These are phyloP conservation scores for Auxenochlorella pyrenoidosa DNA, from an alignment of 139 green algal species.

Conservation along the genomic window DNA sequence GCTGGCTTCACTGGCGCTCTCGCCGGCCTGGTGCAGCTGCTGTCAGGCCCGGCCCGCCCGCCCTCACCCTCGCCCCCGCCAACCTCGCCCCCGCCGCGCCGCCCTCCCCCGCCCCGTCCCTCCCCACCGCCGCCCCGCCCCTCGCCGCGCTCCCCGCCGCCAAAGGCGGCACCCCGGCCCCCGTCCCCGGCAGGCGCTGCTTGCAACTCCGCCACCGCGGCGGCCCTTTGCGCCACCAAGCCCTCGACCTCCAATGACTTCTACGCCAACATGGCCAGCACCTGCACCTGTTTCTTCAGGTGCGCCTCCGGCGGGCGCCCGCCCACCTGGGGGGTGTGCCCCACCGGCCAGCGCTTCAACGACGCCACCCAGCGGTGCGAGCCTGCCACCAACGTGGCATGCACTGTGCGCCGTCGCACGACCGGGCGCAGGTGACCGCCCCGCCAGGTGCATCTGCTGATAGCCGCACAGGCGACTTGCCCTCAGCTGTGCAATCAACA, in stretches of 20 bases:
- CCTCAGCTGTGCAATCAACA: too few relatives aligned
- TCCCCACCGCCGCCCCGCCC: background rate
- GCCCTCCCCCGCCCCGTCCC: background rate
- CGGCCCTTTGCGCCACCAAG: background rate
- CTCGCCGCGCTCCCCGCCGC: background rate
- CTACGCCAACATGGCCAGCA: background rate
- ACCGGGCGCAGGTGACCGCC: too few relatives aligned
- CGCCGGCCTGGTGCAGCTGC: constrained; percentile 41
- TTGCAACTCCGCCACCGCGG: background rate
- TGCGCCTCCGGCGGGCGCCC: background rate
- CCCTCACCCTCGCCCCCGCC: background rate
- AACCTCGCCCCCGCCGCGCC: background rate
- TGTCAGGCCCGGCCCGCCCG: background rate
- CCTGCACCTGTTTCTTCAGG: background rate
- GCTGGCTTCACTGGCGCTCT: constrained; percentile 57
- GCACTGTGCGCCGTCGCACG: too few relatives aligned
- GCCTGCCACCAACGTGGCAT: background rate
- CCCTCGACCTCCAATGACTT: background rate
- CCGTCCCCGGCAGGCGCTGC: background rate
- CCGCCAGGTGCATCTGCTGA: too few relatives aligned
- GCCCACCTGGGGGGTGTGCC: background rate
- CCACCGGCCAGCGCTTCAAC: background rate
- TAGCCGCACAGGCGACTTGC: too few relatives aligned
- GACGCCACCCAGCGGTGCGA: background rate
- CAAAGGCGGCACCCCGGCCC: background rate